phyloP scores from a whole-genome alignment of 805 yeast species.

The Cyberlindnera japonica region DNA sequence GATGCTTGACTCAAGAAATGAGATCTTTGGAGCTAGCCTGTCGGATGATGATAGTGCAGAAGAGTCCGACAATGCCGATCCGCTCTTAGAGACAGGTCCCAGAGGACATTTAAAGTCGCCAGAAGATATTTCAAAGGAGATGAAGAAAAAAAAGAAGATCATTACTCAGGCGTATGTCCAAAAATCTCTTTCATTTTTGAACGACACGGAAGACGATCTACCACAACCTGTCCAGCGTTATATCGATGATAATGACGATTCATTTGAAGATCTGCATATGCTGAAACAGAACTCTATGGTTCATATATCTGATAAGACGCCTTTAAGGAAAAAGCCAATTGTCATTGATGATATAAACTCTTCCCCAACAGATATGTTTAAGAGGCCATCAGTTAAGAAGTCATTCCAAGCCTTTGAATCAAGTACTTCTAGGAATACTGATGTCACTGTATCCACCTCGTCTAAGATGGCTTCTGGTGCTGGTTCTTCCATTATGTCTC shows the following conservation, averaged over 20 bases:
- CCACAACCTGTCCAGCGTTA: too few species aligned
- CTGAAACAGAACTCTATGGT: constrained; percentile 43
- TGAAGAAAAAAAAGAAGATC: constrained; percentile 30
- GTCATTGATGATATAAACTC: constrained; percentile 18
- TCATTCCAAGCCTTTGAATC: constrained; percentile 41
- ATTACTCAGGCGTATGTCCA: constrained; percentile 55
- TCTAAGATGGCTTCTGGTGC: constrained; percentile 54
- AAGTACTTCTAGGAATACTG: constrained; percentile 36
- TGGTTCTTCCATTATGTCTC: constrained; percentile 54
- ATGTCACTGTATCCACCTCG: constrained; percentile 49
- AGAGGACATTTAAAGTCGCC: constrained; percentile 14
- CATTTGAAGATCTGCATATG: constrained; percentile 40
- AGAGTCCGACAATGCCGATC: constrained; percentile 21
- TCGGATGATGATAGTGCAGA: constrained; percentile 26
- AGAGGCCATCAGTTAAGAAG: constrained; percentile 41
- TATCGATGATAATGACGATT: constrained; percentile 36
- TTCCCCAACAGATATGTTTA: constrained; percentile 24
- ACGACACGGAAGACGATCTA: constrained; percentile 30
- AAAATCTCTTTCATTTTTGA: constrained; percentile 50
- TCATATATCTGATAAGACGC: constrained; percentile 31
- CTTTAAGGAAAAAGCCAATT: constrained; percentile 16
- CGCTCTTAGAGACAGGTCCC: constrained; percentile 25
- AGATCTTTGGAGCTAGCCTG: constrained; percentile 29
- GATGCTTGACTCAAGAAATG: constrained; percentile 27
- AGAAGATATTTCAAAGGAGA: constrained; percentile 16